These are phyloP conservation scores for Rauvolfia tetraphylla DNA, from an alignment of 257 asterid genomes.

Conservation along the genomic window DNA sequence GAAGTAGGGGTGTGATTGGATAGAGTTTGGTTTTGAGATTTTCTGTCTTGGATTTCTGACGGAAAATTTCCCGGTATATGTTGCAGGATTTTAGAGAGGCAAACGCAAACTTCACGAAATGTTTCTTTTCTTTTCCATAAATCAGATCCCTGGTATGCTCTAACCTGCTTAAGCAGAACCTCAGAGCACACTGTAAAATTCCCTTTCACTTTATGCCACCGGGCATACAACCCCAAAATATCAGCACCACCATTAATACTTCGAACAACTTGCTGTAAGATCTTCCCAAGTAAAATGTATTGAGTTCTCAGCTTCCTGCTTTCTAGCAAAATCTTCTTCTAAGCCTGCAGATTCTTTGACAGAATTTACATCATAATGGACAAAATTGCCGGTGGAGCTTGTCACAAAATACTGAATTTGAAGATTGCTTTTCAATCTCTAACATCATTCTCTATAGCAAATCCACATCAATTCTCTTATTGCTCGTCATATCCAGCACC, in stretches of 20 bases:
- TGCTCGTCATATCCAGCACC: slow-evolving; percentile 60
- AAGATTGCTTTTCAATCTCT: slow-evolving; percentile 51
- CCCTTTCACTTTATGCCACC: slow-evolving; percentile 88
- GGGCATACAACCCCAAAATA: slow-evolving; percentile 73
- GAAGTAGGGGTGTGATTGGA: too few species aligned
- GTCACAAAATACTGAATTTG: slow-evolving; percentile 21
- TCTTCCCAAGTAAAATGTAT: slow-evolving; percentile 60
- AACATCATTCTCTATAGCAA: slow-evolving; percentile 58
- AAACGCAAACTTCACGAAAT: slow-evolving; percentile 69
- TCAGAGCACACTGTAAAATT: slow-evolving; percentile 87
- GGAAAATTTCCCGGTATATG: slow-evolving; percentile 63
- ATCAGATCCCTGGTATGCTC: slow-evolving; percentile 88
- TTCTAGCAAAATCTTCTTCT: slow-evolving; percentile 33
- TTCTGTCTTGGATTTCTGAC: too few species aligned
- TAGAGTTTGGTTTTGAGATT: too few species aligned
- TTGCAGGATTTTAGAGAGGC: slow-evolving; percentile 80
- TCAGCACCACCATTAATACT: slow-evolving; percentile 61
- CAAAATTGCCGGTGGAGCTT: slow-evolving; percentile 3
- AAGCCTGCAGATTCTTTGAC: slow-evolving; percentile 23
- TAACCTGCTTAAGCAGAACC: slow-evolving; percentile 86
- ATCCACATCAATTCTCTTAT: slow-evolving; percentile 52
- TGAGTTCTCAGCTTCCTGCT: slow-evolving; percentile 53
- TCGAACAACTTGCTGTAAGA: slow-evolving; percentile 56
- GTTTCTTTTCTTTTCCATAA: slow-evolving; percentile 66
- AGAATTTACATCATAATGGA: slow-evolving; percentile 16